phyloP scores from a whole-genome alignment of 148 eudicot genomes.

The Agrostemma githago region DNA sequence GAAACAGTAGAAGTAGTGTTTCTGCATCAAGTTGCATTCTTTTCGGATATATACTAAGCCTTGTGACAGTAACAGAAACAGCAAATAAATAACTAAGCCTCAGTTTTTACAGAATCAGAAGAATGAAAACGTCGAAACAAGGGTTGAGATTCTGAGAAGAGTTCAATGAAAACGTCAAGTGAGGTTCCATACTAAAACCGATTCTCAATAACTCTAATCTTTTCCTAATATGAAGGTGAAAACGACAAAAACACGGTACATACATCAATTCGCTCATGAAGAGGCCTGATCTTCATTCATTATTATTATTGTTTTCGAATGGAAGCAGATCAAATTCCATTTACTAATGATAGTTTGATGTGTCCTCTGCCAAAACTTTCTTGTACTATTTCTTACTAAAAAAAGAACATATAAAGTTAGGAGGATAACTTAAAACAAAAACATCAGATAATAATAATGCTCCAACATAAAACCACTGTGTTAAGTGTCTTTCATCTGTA shows the following conservation, averaged over 20 bases:
- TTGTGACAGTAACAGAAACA: background rate
- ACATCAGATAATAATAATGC: slow-evolving; percentile 7
- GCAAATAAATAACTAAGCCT: background rate
- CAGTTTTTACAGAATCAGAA: background rate
- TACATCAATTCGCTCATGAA: background rate
- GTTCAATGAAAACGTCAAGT: background rate
- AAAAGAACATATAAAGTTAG: background rate
- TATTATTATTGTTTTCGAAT: slow-evolving; percentile 26
- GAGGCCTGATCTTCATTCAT: no score
- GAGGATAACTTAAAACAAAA: slow-evolving; percentile 11
- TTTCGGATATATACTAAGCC: background rate
- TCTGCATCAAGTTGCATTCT: background rate
- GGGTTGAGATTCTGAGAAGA: background rate
- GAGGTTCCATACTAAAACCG: background rate
- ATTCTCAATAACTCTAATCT: no score
- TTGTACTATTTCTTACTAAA: slow-evolving; percentile 1
- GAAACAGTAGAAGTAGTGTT: background rate
- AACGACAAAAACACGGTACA: no score
- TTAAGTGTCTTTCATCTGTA: background rate
- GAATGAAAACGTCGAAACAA: no score
- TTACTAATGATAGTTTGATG: background rate
- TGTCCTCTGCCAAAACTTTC: background rate
- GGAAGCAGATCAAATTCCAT: slow-evolving; percentile 16
- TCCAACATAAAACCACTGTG: background rate
- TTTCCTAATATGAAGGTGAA: no score